Evolutionary conservation across 139 green algal species (phyloP), one percentile per base, ranked within the genome.

Genomic region (Eudorina sp.): DNA sequence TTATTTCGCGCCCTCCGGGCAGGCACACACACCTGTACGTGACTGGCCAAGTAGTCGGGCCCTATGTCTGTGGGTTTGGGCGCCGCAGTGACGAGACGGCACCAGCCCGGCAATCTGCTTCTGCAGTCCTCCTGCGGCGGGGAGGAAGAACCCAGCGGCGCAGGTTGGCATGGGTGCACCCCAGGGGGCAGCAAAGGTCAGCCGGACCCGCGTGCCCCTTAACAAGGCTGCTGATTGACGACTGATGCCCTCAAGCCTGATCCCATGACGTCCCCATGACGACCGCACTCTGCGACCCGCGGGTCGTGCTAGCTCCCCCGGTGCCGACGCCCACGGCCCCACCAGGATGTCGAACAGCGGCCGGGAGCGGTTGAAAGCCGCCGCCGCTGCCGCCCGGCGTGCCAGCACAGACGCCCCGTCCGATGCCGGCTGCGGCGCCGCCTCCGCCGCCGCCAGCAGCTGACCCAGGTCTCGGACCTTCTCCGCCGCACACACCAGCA

Each of bases 11-110:
- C 55, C 55, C 7, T 66, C 27, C 55, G 55, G 55, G 6, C 64
- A 74, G 29, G 64, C 34, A 31, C 40, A 53, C 70, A 18, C n/a
- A 81, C 73, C 73, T 81, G 75, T 18, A 83, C 75, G n/a, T 68
- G 48, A 34, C 48, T 68, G 7, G 29, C 48, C 4, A 83, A 31
- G 75, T 83, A 83, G 48, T 83, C 75, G n/a, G 75, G 31, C 75
- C 75, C 75, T 51, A 83, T 16, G 46, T 83, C 75, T 4, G 45
- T 83, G 8, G 75, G 31, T 53, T 83, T 83, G n/a, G 77, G 53
- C 38, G 14, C 53, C 40, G 77, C 77, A 2, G 53, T 73, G 4
- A 72, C 77, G 23, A 69, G 45, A 25, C 36, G 8, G 77, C 77
- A 84, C 77, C 77, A 84, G 23, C 53, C 55, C 8, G 77, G 77